phyloP scores from a whole-genome alignment of 164 flowering plant species.

The Magnolia changhungtana region DNA sequence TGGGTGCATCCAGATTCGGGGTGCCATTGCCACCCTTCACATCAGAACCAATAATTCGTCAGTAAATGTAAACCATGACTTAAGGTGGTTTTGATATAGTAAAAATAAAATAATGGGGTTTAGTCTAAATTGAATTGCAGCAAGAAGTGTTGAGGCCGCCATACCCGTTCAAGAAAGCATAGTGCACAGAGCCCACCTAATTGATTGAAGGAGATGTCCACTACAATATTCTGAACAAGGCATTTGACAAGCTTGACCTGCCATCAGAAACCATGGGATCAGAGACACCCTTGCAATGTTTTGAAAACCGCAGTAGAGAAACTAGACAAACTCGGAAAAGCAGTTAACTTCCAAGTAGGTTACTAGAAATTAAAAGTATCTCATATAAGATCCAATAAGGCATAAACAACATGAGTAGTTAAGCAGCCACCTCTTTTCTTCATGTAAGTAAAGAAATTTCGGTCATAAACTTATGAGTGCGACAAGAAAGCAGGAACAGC shows the following conservation, averaged over 20 bases:
- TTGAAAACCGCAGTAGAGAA: background rate
- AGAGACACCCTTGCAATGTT: background rate
- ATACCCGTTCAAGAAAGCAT: conserved; percentile 73
- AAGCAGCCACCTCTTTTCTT: background rate
- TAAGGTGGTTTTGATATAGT: too few relatives aligned
- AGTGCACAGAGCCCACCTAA: conserved; percentile 68
- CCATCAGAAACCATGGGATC: conserved; percentile 17
- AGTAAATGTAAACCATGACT: too few relatives aligned
- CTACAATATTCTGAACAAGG: conserved; percentile 51
- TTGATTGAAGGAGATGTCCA: conserved; percentile 79
- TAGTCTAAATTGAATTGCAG: too few relatives aligned
- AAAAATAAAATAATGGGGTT: too few relatives aligned
- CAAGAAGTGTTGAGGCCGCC: background rate
- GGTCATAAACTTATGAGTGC: too few relatives aligned
- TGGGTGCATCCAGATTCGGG: too few relatives aligned
- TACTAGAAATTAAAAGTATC: background rate
- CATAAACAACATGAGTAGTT: background rate
- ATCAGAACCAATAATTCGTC: too few relatives aligned
- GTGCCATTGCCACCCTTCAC: too few relatives aligned
- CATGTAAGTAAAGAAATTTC: too few relatives aligned
- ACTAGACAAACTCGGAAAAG: background rate
- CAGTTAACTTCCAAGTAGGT: background rate
- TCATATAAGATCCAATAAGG: background rate
- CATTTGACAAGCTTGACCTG: conserved; percentile 88
- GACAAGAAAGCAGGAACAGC: background rate